These are phyloP conservation scores for Artemisia annua DNA, from an alignment of 129 eudicot species.

Conservation along the genomic window DNA sequence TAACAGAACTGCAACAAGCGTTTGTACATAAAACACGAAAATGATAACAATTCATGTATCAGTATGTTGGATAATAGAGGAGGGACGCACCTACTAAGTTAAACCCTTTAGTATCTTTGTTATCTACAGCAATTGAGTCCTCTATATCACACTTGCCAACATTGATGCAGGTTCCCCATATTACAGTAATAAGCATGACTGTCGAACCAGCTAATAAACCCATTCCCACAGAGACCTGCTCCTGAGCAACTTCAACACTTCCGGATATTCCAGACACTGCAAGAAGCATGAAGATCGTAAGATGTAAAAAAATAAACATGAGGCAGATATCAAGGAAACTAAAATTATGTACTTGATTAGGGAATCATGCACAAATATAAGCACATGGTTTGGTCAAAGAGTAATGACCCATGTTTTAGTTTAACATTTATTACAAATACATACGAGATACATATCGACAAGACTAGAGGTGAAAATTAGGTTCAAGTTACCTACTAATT, in stretches of 20 bases:
- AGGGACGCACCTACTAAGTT: slow-evolving; percentile 56
- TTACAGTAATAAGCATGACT: slow-evolving; percentile 82
- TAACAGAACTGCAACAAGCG: background rate
- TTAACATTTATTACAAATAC: too few species aligned
- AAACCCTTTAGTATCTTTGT: slow-evolving; percentile 63
- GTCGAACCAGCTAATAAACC: slow-evolving; percentile 96
- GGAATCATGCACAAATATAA: background rate
- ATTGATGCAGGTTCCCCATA: slow-evolving; percentile 84
- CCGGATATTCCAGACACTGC: slow-evolving; percentile 95
- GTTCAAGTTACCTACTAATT: too few species aligned
- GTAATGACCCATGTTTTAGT: too few species aligned
- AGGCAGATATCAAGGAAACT: background rate
- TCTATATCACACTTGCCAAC: slow-evolving; percentile 89
- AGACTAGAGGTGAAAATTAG: too few species aligned
- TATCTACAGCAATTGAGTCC: slow-evolving; percentile 53
- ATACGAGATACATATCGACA: too few species aligned
- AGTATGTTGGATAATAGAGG: background rate
- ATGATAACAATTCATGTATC: background rate
- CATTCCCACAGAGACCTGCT: slow-evolving; percentile 96
- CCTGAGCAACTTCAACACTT: slow-evolving; percentile 76
- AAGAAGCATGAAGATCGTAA: slow-evolving; percentile 18
- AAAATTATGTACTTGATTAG: background rate
- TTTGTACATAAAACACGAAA: background rate
- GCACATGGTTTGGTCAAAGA: background rate
- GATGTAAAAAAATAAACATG: background rate